Conservation (phyloP, 345 rosid genomes). For the Hevea brasiliensis region DNA sequence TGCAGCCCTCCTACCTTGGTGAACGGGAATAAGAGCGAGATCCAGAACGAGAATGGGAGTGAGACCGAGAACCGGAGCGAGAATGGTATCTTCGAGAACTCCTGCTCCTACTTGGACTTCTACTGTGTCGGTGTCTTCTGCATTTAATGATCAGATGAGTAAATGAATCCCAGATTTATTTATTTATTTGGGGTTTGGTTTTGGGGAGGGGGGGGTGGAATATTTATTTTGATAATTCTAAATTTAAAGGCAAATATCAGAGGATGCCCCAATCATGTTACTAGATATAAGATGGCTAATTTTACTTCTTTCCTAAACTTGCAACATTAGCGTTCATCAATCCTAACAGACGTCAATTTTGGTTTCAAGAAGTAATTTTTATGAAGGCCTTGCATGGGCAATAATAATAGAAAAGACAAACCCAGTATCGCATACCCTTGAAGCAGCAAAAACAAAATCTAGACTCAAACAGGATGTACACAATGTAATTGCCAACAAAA, state of each 20-base stretch:
- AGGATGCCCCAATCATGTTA: neutral
- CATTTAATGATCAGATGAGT: conserved; percentile 3
- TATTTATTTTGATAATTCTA: neutral
- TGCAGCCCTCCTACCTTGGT: conserved; percentile 53
- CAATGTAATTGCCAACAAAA: neutral
- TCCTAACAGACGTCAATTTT: neutral
- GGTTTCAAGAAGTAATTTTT: neutral
- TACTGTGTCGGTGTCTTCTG: conserved; percentile 57
- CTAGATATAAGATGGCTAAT: neutral
- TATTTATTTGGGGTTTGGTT: neutral
- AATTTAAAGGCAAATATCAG: neutral
- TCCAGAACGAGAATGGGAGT: conserved; percentile 33
- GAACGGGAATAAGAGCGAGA: conserved; percentile 48
- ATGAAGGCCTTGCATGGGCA: neutral
- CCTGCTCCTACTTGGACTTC: conserved; percentile 65
- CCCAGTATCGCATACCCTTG: neutral
- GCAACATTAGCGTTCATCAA: neutral
- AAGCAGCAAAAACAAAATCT: no score
- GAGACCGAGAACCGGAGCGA: conserved; percentile 43
- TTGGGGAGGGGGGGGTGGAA: neutral
- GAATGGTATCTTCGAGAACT: conserved; percentile 59
- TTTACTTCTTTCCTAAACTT: neutral
- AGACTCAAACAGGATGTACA: neutral
- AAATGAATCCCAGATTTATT: neutral
- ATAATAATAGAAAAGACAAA: neutral